Conservation (phyloP, 2,329 filamentous ascomycete species). For the Dothistroma pini region DNA sequence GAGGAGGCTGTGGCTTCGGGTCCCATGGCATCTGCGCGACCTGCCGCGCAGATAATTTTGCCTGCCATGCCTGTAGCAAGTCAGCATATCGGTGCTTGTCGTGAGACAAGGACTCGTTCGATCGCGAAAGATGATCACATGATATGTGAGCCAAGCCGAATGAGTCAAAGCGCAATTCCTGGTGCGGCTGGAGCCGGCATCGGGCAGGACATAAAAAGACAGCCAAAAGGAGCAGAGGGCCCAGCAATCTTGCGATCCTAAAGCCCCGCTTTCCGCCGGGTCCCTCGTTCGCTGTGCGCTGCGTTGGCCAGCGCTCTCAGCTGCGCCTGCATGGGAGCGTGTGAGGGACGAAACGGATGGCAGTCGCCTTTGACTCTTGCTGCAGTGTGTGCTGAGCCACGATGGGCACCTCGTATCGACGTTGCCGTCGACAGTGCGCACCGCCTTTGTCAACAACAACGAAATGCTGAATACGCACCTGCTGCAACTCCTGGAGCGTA, state of each 20-base stretch:
- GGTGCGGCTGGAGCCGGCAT: conserved; percentile 7
- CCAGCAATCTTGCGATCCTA: conserved; percentile 35
- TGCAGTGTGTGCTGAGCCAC: background rate
- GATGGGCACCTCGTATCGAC: background rate
- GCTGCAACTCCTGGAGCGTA: conserved; percentile 80
- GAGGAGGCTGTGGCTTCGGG: conserved; percentile 66
- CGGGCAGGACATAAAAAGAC: conserved; percentile 43
- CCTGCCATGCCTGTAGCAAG: conserved; percentile 76
- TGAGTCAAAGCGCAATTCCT: conserved; percentile 20
- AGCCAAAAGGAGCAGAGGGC: conserved; percentile 44
- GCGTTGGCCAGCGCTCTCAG: conserved; percentile 13
- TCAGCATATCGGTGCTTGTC: conserved; percentile 11
- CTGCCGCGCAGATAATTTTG: conserved; percentile 77
- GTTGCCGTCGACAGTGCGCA: background rate
- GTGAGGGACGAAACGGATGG: conserved; percentile 6
- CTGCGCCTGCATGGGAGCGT: conserved; percentile 13
- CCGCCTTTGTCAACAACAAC: background rate
- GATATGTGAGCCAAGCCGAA: background rate
- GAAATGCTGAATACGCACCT: conserved; percentile 55
- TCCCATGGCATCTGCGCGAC: conserved; percentile 96
- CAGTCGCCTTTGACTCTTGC: conserved; percentile 1
- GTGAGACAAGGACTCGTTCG: background rate
- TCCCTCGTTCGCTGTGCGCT: conserved; percentile 15
- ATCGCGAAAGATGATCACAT: background rate
- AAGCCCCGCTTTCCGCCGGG: conserved; percentile 43